Percentiles rank a stretch among this genome's conserved stretches.
These are phyloP conservation scores for Schizonepeta tenuifolia DNA, from an alignment of 257 asterid species.

Conservation along the genomic window DNA sequence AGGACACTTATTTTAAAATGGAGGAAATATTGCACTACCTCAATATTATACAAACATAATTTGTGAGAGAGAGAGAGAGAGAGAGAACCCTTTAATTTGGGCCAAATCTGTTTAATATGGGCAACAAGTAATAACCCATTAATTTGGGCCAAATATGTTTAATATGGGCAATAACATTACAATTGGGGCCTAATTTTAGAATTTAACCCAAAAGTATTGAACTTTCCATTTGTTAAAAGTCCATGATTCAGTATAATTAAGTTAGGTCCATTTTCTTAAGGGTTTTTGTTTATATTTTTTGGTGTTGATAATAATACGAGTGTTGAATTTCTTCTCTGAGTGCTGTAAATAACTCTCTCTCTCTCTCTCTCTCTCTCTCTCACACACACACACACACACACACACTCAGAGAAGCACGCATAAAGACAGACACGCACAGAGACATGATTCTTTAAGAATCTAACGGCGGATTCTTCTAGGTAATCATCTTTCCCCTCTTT, in stretches of 20 bases:
- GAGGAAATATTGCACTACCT: too few species aligned
- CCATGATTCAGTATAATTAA: background rate
- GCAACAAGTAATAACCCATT: too few species aligned
- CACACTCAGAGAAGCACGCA: background rate
- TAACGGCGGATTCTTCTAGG: conserved; percentile 50
- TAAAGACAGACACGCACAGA: background rate
- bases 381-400: background rate
- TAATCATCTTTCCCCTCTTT: conserved; percentile 16
- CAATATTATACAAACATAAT: too few species aligned
- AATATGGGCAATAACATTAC: too few species aligned
- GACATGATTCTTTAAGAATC: conserved; percentile 30
- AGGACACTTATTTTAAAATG: too few species aligned
- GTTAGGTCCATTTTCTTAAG: background rate
- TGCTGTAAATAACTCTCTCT: background rate
- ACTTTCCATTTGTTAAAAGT: background rate
- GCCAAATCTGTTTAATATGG: too few species aligned
- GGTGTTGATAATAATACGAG: background rate
- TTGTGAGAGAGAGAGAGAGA: too few species aligned
- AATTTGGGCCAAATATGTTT: too few species aligned
- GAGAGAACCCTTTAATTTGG: too few species aligned
- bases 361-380: background rate
- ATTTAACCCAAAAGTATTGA: background rate
- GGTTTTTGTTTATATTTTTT: background rate
- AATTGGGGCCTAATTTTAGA: background rate
- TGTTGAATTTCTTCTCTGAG: background rate